A percentile compares a stretch with the other conserved stretches of the same genome.
Conservation (phyloP, 495 filamentous ascomycete species). For the Daldinia concentrica region DNA sequence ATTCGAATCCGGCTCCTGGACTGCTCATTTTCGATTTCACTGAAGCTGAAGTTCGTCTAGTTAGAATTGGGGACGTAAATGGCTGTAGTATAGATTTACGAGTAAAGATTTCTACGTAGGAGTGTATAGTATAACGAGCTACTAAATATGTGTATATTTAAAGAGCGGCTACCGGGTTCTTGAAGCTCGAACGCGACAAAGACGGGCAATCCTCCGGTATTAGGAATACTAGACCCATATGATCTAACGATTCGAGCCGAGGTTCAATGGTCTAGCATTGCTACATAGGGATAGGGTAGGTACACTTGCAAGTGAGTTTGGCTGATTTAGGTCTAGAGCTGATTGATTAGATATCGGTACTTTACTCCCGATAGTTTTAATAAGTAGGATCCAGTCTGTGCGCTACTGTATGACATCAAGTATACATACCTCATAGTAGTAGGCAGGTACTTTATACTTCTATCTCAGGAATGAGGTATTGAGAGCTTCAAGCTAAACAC, state of each 20-base stretch:
- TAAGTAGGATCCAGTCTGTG: neutral
- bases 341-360: conserved; percentile 1
- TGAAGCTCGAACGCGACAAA: neutral
- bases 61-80: neutral
- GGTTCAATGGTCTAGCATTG: neutral
- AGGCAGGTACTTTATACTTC: neutral
- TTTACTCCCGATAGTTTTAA: neutral
- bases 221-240: neutral
- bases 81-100: neutral
- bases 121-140: neutral
- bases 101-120: neutral
- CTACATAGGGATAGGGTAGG: no score
- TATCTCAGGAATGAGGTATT: neutral
- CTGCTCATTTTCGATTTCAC: conserved; percentile 51
- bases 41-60: neutral
- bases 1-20: conserved; percentile 83
- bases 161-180: neutral
- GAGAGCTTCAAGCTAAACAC: neutral
- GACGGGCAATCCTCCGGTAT: neutral
- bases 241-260: neutral
- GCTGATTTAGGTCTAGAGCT: neutral
- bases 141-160: neutral
- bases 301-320: neutral
- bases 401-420: neutral
- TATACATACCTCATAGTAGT: no score